Evolutionary conservation across 2,329 filamentous ascomycete species (phyloP).

Genomic region (Hansfordia pulvinata): DNA sequence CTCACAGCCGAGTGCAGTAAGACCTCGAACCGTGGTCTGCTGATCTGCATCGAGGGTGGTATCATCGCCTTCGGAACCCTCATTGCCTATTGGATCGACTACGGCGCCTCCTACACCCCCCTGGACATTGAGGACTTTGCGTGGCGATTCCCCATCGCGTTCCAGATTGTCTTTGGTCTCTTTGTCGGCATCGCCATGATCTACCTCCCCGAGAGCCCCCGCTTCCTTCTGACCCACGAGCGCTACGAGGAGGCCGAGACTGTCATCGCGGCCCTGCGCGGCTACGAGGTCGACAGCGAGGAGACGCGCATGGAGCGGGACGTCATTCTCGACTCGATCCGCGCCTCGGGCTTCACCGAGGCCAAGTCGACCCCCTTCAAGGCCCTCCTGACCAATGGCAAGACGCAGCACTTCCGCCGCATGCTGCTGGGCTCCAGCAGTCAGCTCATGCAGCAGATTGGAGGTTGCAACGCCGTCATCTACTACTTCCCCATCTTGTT

Average conservation of each 20-base stretch:
- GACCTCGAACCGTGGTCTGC: conserved; percentile 25
- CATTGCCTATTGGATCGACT: conserved; percentile 36
- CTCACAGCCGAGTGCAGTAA: conserved; percentile 26
- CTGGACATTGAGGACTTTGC: conserved; percentile 29
- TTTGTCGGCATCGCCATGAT: conserved; percentile 26
- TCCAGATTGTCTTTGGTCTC: conserved; percentile 29
- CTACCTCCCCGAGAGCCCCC: conserved; percentile 31
- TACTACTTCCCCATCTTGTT: conserved; percentile 52
- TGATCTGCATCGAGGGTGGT: conserved; percentile 30
- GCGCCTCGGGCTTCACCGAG: conserved; percentile 32
- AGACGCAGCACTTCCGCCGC: conserved; percentile 51
- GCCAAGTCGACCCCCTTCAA: conserved; percentile 32
- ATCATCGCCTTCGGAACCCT: conserved; percentile 29
- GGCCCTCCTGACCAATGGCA: conserved; percentile 45
- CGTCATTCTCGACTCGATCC: conserved; percentile 49
- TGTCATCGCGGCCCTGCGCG: conserved; percentile 19
- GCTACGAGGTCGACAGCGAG: conserved; percentile 32
- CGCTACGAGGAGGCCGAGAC: conserved; percentile 25
- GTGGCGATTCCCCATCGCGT: conserved; percentile 42
- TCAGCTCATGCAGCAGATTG: conserved; percentile 50
- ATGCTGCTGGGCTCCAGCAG: conserved; percentile 45
- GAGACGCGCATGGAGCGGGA: conserved; percentile 45
- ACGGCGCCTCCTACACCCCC: conserved; percentile 28
- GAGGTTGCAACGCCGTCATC: conserved; percentile 42
- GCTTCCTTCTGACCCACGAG: conserved; percentile 33